A percentile compares a stretch with the other conserved stretches of the same genome.
Conservation (phyloP, 306 rosid species). For the Cucurbita ficifolia region DNA sequence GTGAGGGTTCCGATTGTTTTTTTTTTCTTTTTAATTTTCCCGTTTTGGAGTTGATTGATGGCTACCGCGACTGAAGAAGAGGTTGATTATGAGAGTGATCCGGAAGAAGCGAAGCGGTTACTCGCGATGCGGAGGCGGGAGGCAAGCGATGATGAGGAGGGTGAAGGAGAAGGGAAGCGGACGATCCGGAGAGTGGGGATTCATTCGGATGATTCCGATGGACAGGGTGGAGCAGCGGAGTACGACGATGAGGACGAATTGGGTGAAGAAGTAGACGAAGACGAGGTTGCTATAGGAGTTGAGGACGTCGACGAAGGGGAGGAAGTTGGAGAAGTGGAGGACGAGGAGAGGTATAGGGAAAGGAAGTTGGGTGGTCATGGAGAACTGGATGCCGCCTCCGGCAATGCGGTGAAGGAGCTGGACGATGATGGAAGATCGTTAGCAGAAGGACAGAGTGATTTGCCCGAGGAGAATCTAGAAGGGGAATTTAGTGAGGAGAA, state of each 20-base stretch:
- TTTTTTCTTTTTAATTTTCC: not conserved
- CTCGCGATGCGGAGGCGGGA: constrained; percentile 74
- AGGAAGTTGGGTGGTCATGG: constrained; percentile 15
- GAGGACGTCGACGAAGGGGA: constrained; percentile 16
- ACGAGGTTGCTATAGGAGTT: constrained; percentile 18
- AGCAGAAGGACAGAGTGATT: constrained; percentile 31
- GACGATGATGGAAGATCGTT: constrained; percentile 22
- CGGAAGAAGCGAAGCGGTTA: constrained; percentile 56
- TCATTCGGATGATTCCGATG: constrained; percentile 61
- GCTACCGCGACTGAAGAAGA: constrained; percentile 51
- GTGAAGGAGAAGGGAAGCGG: constrained; percentile 33
- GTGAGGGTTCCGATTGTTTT: constrained; percentile 19
- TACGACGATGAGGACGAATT: constrained; percentile 58
- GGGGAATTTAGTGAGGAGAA: constrained; percentile 43
- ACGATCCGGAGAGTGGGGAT: constrained; percentile 28
- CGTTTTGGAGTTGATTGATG: constrained; percentile 26
- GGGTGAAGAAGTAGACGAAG: constrained; percentile 33
- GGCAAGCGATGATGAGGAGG: constrained; percentile 84
- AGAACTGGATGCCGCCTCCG: constrained; percentile 19
- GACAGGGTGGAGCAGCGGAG: constrained; percentile 76
- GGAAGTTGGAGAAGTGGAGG: constrained; percentile 13
- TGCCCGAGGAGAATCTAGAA: constrained; percentile 19
- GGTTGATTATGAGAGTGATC: constrained; percentile 79
- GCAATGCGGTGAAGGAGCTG: constrained; percentile 19
- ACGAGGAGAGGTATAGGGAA: constrained; percentile 22